Percentiles rank a stretch among this genome's conserved stretches.
These are phyloP conservation scores for Pyrenophora seminiperda DNA, from an alignment of 2,329 filamentous ascomycete species.

Conservation along the genomic window DNA sequence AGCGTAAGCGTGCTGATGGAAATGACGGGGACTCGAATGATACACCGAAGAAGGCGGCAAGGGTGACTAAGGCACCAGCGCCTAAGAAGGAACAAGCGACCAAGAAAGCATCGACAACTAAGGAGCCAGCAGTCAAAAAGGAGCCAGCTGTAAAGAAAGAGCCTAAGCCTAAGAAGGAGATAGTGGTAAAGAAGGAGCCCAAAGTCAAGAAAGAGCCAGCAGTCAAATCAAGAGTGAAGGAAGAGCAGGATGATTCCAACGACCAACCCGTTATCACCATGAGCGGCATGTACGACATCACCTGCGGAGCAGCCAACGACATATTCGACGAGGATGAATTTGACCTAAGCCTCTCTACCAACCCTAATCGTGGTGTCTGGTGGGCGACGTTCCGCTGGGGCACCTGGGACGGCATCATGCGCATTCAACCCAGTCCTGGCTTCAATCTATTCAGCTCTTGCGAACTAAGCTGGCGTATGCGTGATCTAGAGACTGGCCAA, in stretches of 20 bases:
- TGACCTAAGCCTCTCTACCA: constrained; percentile 42
- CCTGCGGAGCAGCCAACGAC: constrained; percentile 27
- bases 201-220: background rate
- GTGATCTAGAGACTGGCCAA: constrained; percentile 28
- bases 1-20: constrained; percentile 10
- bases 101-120: background rate
- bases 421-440: constrained; percentile 36
- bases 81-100: constrained; percentile 4
- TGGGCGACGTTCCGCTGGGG: constrained; percentile 57
- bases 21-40: background rate
- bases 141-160: constrained; percentile 4
- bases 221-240: constrained; percentile 11
- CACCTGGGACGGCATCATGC: constrained; percentile 51
- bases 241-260: constrained; percentile 7
- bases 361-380: constrained; percentile 41
- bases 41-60: constrained; percentile 7
- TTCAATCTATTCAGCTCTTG: constrained; percentile 13
- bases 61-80: constrained; percentile 8
- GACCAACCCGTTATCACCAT: constrained; percentile 31
- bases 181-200: background rate
- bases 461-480: constrained; percentile 40
- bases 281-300: constrained; percentile 55
- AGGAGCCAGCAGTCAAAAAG: constrained; percentile 2
- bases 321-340: constrained; percentile 35
- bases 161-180: background rate